phyloP scores from a whole-genome alignment of 352 stramenopile species.

The Phytopythium chamaehyphon region DNA sequence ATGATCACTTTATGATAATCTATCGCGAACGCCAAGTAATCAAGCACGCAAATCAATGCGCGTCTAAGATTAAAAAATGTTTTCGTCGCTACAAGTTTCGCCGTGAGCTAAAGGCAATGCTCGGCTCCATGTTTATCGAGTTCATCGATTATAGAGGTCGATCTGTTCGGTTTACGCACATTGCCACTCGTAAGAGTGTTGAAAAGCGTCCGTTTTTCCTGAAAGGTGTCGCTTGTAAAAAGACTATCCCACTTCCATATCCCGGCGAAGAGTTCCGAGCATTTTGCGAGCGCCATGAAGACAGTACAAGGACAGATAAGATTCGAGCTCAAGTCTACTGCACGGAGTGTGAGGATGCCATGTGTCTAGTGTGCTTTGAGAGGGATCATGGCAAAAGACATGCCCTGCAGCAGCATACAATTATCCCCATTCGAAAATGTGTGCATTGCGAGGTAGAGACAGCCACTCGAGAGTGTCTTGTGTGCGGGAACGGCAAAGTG shows the following conservation, averaged over 20 bases:
- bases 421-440: constrained; percentile 34
- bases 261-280: constrained; percentile 65
- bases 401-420: constrained; percentile 40
- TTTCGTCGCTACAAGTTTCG: constrained; percentile 53
- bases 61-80: constrained; percentile 31
- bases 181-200: constrained; percentile 27
- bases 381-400: constrained; percentile 52
- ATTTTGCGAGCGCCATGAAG: constrained; percentile 66
- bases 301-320: constrained; percentile 17
- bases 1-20: constrained; percentile 44
- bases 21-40: constrained; percentile 27
- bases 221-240: constrained; percentile 38
- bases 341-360: constrained; percentile 62
- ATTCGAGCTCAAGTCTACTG: constrained; percentile 54
- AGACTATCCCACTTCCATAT: constrained; percentile 59
- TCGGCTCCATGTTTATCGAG: constrained; percentile 59
- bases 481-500: constrained; percentile 60
- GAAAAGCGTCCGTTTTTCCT: constrained; percentile 47
- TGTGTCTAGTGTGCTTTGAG: constrained; percentile 58
- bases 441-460: constrained; percentile 50
- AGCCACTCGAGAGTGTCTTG: constrained; percentile 55
- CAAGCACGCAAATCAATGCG: constrained; percentile 22
- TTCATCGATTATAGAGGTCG: constrained; percentile 46
- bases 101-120: constrained; percentile 29
- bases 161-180: constrained; percentile 37